Evolutionary conservation across 225 moss, liverwort and hornwort genomes (phyloP), one percentile per base, ranked within the genome.

Genomic region (Marchantia paleacea): DNA sequence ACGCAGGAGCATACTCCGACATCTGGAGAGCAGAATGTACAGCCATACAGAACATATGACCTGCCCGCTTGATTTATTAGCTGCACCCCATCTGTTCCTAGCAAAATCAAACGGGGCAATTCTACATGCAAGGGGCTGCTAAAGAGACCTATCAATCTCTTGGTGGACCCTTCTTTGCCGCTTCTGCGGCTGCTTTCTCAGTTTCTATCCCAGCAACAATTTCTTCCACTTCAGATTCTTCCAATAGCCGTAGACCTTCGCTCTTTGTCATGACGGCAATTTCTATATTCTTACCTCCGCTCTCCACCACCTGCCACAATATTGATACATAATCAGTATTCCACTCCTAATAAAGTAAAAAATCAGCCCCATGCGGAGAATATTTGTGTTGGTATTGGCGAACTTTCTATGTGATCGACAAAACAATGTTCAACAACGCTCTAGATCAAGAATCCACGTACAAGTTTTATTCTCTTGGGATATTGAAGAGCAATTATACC

Each of bases 181-280:
- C 97, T 83, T 97, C 97, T 8, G 92, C 97, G 82, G 97, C 97
- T 83, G 97, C 93, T 85, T 97, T 97, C 89, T 97, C 95, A 30
- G 92, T 88, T 86, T 97, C 97, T 76, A 97, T 97, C 54, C 91
- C 95, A 6, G 95, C 94, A 55, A 97, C 97, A 76, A 97, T 90
- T 83, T 89, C 88, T 87, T 97, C 97, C 48, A 97, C 93, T 84
- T 97, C 97, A 25, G 91, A 83, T 79, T 97, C 97, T 79, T 97
- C 97, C 84, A 95, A 82, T 28, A 93, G 83, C 50, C 93, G 89
- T 64, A 97, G 86, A 67, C 97, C 97, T 67, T 94, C 91, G 68
- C 92, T 87, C 75, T 87, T 85, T 64, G 91, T 95, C 97, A 93
- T 93, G 20, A 97, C 93, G 39, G 97, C 97, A 85, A 97, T 92